Conservation (phyloP, 2,329 filamentous ascomycete species). For the Fusarium pseudocircinatum region DNA sequence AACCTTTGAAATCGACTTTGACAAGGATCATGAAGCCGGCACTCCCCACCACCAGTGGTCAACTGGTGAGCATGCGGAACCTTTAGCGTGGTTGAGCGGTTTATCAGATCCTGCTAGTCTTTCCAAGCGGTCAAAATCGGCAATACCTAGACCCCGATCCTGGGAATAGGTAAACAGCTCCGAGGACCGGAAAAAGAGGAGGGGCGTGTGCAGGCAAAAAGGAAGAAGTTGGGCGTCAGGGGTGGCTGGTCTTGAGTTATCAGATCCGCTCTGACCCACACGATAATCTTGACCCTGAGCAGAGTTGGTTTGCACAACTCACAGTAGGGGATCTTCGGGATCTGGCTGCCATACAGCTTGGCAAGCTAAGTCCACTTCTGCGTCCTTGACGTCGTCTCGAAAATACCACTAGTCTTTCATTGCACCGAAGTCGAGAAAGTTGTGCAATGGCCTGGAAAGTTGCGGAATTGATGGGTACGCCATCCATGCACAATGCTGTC, state of each 20-base stretch:
- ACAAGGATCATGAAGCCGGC: background rate
- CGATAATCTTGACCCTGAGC: constrained; percentile 13
- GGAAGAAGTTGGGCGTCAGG: background rate
- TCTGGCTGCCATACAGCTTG: background rate
- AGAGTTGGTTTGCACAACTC: constrained; percentile 19
- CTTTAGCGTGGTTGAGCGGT: constrained; percentile 16
- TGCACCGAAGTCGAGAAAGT: constrained; percentile 1
- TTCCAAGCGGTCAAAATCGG: constrained; percentile 9
- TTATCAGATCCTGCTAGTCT: constrained; percentile 32
- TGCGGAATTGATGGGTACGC: constrained; percentile 14
- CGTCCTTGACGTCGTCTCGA: constrained; percentile 9
- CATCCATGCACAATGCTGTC: background rate
- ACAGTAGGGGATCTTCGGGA: constrained; percentile 15
- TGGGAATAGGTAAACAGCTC: constrained; percentile 1
- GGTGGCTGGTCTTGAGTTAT: constrained; percentile 33
- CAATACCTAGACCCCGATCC: background rate
- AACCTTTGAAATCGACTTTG: background rate
- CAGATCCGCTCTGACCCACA: constrained; percentile 40
- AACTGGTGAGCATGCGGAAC: background rate
- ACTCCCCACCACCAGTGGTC: background rate
- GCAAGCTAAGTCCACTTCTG: constrained; percentile 12
- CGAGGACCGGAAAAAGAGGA: constrained; percentile 18
- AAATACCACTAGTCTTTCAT: background rate
- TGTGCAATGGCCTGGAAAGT: constrained; percentile 4
- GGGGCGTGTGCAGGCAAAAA: constrained; percentile 9